These are phyloP conservation scores for Neoboletus magnificus DNA, from an alignment of 768 basidiomycete genomes.

Conservation along the genomic window DNA sequence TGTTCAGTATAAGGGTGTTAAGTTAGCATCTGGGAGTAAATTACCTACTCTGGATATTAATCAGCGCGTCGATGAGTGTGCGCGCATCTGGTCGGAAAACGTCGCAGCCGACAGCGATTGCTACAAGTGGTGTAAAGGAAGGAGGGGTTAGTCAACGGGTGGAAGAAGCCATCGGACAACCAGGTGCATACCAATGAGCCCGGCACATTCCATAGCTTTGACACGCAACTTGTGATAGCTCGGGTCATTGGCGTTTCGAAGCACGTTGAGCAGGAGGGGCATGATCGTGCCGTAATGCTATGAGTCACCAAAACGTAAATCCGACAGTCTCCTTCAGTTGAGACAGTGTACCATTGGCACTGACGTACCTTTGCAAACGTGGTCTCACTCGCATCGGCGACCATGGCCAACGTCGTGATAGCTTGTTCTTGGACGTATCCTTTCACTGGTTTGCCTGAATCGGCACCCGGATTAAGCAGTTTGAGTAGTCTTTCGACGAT, in stretches of 20 bases:
- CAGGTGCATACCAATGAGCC: slow-evolving; percentile 64
- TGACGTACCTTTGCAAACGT: slow-evolving; percentile 66
- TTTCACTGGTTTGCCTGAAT: slow-evolving; percentile 38
- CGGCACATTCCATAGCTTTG: slow-evolving; percentile 91
- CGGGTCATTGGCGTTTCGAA: slow-evolving; percentile 64
- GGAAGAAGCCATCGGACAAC: background rate
- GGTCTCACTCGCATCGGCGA: slow-evolving; percentile 78
- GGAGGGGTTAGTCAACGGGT: background rate
- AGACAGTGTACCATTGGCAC: too few relatives aligned
- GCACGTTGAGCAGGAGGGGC: slow-evolving; percentile 74
- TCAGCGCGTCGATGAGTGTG: slow-evolving; percentile 66
- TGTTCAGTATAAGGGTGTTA: slow-evolving; percentile 23
- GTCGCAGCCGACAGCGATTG: slow-evolving; percentile 82
- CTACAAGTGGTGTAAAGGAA: slow-evolving; percentile 34
- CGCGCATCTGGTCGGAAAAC: slow-evolving; percentile 73
- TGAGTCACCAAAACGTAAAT: background rate
- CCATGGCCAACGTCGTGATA: slow-evolving; percentile 85
- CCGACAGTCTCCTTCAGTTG: background rate
- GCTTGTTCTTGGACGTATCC: slow-evolving; percentile 86
- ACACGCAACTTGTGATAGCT: slow-evolving; percentile 68
- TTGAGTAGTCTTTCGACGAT: slow-evolving; percentile 64
- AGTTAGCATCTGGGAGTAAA: background rate
- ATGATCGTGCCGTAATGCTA: slow-evolving; percentile 78
- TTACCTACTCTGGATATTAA: slow-evolving; percentile 70
- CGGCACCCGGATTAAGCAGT: slow-evolving; percentile 53